Percentiles rank a stretch among this genome's conserved stretches.
Evolutionary conservation across 164 flowering plant species (phyloP).

Genomic region (Magnolia kwangsiensis): DNA sequence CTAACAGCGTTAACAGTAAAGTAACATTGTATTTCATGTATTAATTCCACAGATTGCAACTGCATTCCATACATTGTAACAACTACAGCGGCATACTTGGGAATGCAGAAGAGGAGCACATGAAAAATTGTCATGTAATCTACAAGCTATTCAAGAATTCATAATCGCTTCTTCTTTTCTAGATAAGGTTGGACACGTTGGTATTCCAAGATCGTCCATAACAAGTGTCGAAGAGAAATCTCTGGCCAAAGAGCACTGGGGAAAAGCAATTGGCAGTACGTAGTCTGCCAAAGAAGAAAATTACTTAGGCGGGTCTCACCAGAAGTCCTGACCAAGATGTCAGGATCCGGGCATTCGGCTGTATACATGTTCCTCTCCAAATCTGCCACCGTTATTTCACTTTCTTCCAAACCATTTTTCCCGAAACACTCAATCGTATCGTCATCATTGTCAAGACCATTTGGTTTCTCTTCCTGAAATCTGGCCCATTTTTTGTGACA

Average conservation of each 20-base stretch:
- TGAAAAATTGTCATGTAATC: neutral
- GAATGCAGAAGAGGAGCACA: neutral
- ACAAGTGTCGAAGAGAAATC: constrained; percentile 36
- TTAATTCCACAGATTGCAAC: too few relatives aligned
- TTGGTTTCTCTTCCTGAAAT: neutral
- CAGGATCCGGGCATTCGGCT: constrained; percentile 42
- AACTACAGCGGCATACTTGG: neutral
- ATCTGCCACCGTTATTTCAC: constrained; percentile 18
- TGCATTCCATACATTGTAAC: neutral
- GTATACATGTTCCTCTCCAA: constrained; percentile 43
- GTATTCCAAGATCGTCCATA: constrained; percentile 39
- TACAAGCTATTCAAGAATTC: neutral
- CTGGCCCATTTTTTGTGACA: constrained; percentile 30
- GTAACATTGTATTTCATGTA: neutral
- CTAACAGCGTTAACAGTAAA: neutral
- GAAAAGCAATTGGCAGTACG: constrained; percentile 24
- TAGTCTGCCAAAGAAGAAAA: constrained; percentile 51
- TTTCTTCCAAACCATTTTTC: neutral
- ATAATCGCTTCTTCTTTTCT: constrained; percentile 18
- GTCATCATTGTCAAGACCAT: neutral
- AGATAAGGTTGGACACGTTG: constrained; percentile 30
- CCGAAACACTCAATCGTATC: too few relatives aligned
- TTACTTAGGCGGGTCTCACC: constrained; percentile 49
- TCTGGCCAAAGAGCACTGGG: constrained; percentile 48
- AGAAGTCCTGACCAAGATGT: constrained; percentile 41